These are phyloP conservation scores for Phytophthora boehmeriae DNA, from an alignment of 352 stramenopile genomes.

Conservation along the genomic window DNA sequence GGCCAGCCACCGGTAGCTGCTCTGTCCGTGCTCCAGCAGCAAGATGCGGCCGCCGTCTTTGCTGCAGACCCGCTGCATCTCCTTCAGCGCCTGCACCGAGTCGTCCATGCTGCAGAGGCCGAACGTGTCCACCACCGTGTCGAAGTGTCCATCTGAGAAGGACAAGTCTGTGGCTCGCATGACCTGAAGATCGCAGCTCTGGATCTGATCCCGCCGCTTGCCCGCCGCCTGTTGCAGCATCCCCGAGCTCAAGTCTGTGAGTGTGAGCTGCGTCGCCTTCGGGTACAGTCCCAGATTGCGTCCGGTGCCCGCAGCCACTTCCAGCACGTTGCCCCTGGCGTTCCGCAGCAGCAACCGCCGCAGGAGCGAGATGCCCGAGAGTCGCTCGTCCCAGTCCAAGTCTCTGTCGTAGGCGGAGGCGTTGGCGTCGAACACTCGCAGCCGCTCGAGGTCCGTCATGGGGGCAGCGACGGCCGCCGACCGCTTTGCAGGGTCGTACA, in stretches of 20 bases:
- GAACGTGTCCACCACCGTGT: conserved; percentile 97
- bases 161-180: conserved; percentile 63
- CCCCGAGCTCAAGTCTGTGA: conserved; percentile 73
- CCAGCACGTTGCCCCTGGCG: conserved; percentile 84
- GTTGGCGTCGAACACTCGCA: conserved; percentile 75
- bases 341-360: conserved; percentile 77
- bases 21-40: conserved; percentile 95
- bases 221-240: conserved; percentile 75
- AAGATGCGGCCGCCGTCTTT: conserved; percentile 81
- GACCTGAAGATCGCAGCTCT: conserved; percentile 46
- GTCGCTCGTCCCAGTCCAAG: conserved; percentile 76
- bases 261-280: conserved; percentile 39
- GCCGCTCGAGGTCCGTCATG: conserved; percentile 58
- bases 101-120: conserved; percentile 96
- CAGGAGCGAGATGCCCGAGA: conserved; percentile 84
- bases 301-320: conserved; percentile 95
- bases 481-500: conserved; percentile 67
- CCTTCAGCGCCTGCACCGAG: conserved; percentile 85
- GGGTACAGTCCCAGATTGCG: conserved; percentile 94
- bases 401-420: conserved; percentile 78
- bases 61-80: conserved; percentile 95
- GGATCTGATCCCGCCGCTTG: conserved; percentile 20
- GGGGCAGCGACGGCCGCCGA: conserved; percentile 27
- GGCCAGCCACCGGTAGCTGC: conserved; percentile 90
- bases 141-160: conserved; percentile 86